Evolutionary conservation across 2,329 filamentous ascomycete species (phyloP), one percentile per base, ranked within the genome.

Genomic region (Penicillium sp.): DNA sequence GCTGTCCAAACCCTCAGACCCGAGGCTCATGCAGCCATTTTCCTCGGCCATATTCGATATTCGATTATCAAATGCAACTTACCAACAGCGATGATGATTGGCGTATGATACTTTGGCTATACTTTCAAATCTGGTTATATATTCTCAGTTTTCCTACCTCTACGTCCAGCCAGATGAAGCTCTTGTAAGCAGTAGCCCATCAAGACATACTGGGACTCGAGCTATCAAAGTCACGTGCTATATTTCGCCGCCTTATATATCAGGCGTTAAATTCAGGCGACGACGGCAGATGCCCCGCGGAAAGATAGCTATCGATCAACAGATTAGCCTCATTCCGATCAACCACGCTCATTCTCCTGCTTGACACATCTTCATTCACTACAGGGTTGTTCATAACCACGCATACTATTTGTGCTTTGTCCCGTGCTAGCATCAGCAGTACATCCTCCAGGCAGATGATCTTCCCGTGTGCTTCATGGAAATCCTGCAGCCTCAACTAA

Each of bases 401-500:
- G 4, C 7, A 25, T 55, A 41, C 38, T 2, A 20, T 28, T 52
- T 41, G 38, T 38, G 6, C 43, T 35, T 54, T 42, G 41, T 31
- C 58, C 57, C 58, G 58, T 63, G 62, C 41, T 31, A 41, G 57
- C 38, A 62, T 68, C 67, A 69, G 57, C 63, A 64, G 60, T 58
- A 20, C 45, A 56, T 39, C 41, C 15, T n/a, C 14, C 17, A 3
- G 41, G 43, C 60, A 57, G 41, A 69, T 71, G 68, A 74, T 73
- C 63, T 64, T 45, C 61, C 57, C 57, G 54, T 56, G 45, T 60
- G 31, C 63, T 67, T 51, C 31, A 63, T 65, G 59, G 60, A 55
- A 72, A 73, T 68, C 49, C 48, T 67, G 67, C 68, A 68, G 69
- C 71, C 70, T 73, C 62, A 56, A 61, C 54, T 67, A 63, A 65